Evolutionary conservation across 1,284 basidiomycete genomes (phyloP).

Genomic region (Malassezia obtusa): DNA sequence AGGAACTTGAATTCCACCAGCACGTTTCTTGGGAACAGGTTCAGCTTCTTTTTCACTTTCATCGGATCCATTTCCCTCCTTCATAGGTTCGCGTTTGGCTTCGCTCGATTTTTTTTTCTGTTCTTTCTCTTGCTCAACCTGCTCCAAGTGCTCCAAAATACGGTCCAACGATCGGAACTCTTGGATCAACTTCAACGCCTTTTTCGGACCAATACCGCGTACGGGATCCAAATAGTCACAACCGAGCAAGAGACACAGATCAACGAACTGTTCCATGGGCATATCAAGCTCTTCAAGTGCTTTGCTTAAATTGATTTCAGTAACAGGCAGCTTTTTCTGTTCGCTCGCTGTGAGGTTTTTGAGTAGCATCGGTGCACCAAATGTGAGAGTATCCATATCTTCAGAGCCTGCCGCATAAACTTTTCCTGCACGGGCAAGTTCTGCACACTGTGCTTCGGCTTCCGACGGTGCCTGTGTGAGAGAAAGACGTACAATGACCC

Average conservation of each 20-base stretch:
- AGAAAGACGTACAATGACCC: constrained; percentile 52
- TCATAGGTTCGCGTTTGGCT: constrained; percentile 56
- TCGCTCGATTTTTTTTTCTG: constrained; percentile 11
- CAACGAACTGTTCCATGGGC: constrained; percentile 86
- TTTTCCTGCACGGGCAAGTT: constrained; percentile 87
- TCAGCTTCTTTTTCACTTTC: constrained; percentile 17
- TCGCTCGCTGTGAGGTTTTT: constrained; percentile 98
- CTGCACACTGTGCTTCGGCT: constrained; percentile 96
- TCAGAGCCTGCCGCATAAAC: constrained; percentile 95
- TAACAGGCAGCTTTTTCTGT: constrained; percentile 94
- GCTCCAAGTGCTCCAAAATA: constrained; percentile 71
- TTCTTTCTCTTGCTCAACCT: constrained; percentile 54
- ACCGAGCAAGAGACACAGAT: constrained; percentile 89
- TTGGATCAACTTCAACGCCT: constrained; percentile 80
- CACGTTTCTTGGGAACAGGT: constrained; percentile 50
- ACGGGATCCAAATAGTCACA: constrained; percentile 98
- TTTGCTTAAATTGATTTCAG: constrained; percentile 72
- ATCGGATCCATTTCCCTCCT: constrained; percentile 9
- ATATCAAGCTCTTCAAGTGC: constrained; percentile 81
- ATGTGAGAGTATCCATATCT: constrained; percentile 99
- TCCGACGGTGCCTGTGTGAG: constrained; percentile 67
- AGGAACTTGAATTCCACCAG: constrained; percentile 56
- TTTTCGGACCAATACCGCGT: constrained; percentile 88
- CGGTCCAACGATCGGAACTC: constrained; percentile 72
- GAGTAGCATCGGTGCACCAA: constrained; percentile 77